A percentile compares a stretch with the other conserved stretches of the same genome.
phyloP scores from a whole-genome alignment of 2,329 filamentous ascomycete genomes.

The Aureobasidium sp. region DNA sequence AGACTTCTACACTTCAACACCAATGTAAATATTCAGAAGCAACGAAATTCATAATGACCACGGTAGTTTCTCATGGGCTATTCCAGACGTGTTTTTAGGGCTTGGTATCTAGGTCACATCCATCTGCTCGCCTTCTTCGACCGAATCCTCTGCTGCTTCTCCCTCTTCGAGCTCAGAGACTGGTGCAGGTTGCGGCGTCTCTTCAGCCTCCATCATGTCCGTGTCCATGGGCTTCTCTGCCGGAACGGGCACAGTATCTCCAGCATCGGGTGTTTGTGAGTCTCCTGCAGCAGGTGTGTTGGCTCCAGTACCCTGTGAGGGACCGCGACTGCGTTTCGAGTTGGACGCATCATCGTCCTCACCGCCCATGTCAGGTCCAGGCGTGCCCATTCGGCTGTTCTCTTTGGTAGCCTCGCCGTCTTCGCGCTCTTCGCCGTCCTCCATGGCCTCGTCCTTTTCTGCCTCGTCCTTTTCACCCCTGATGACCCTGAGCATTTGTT shows the following conservation, averaged over 20 bases:
- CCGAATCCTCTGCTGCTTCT: slow-evolving; percentile 19
- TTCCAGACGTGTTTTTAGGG: background rate
- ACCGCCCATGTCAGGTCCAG: slow-evolving; percentile 30
- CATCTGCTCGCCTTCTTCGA: slow-evolving; percentile 15
- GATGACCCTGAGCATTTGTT: slow-evolving; percentile 73
- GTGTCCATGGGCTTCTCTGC: slow-evolving; percentile 9
- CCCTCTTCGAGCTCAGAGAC: slow-evolving; percentile 22
- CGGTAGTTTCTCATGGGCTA: background rate
- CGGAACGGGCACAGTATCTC: background rate
- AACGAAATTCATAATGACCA: background rate
- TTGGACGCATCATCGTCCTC: slow-evolving; percentile 20
- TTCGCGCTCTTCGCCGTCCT: slow-evolving; percentile 53
- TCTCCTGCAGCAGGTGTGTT: background rate
- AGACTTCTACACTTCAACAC: background rate
- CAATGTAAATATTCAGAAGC: slow-evolving; percentile 4
- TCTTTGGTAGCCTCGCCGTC: slow-evolving; percentile 38
- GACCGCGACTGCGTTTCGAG: background rate
- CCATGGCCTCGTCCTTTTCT: slow-evolving; percentile 76
- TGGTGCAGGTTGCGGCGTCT: slow-evolving; percentile 11
- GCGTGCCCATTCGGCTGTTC: slow-evolving; percentile 38
- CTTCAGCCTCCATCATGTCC: slow-evolving; percentile 14
- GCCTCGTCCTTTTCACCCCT: slow-evolving; percentile 94
- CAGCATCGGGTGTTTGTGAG: background rate
- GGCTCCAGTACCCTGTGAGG: slow-evolving; percentile 17
- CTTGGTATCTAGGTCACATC: slow-evolving; percentile 7